phyloP scores from a whole-genome alignment of 306 rosid genomes.

The Lablab purpureus region DNA sequence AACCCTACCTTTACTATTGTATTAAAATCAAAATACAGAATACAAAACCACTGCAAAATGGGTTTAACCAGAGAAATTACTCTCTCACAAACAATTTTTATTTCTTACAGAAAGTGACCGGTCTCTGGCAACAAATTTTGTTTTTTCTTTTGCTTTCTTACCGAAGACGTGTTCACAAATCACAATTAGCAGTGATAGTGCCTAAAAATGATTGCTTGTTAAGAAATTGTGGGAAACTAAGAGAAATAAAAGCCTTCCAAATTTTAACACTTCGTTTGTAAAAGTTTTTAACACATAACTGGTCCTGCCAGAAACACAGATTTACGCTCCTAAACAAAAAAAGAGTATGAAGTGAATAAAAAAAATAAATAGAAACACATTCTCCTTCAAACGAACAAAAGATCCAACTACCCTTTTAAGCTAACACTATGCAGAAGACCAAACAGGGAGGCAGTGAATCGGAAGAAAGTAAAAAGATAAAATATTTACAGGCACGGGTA shows the following conservation, averaged over 20 bases:
- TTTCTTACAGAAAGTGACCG: too few species aligned
- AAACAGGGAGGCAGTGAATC: background rate
- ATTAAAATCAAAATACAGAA: background rate
- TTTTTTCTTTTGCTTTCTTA: too few species aligned
- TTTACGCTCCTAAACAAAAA: background rate
- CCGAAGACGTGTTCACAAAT: too few species aligned
- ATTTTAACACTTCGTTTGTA: background rate
- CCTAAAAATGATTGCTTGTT: background rate
- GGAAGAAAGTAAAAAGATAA: background rate
- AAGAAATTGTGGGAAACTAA: background rate
- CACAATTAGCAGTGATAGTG: background rate
- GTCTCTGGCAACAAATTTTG: too few species aligned
- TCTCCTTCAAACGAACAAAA: background rate
- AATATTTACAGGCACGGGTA: constrained; percentile 60
- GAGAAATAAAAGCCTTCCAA: background rate
- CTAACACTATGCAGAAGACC: background rate
- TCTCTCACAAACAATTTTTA: background rate
- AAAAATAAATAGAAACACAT: too few species aligned
- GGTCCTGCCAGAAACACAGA: background rate
- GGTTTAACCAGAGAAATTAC: background rate
- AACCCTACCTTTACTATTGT: background rate
- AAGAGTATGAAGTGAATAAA: background rate
- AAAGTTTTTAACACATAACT: background rate
- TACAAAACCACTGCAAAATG: background rate
- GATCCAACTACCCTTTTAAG: background rate